Conservation (phyloP, 192 early-diverging fungal species). For the Cetraspora pellucida region DNA sequence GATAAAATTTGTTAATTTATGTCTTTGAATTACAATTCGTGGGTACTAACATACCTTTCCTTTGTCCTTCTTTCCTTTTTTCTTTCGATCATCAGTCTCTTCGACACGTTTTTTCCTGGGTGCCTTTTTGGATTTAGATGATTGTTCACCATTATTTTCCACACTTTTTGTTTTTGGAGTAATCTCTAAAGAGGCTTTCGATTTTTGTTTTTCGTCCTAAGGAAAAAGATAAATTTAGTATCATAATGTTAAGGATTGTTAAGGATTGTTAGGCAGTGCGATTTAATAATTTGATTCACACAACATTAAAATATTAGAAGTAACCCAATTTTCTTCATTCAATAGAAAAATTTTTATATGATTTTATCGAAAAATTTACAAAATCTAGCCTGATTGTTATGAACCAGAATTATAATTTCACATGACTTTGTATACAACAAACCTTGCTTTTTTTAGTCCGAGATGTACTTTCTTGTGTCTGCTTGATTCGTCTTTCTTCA, state of each 20-base stretch:
- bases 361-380: too few species aligned
- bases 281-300: too few species aligned
- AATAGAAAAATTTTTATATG: too few species aligned
- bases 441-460: conserved; percentile 1
- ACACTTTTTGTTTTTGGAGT: background rate
- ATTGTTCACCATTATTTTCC: background rate
- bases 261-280: too few species aligned
- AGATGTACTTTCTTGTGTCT: background rate
- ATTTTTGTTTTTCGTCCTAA: background rate
- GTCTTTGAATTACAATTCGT: too few species aligned
- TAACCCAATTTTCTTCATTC: too few species aligned
- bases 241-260: too few species aligned
- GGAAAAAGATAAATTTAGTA: background rate
- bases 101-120: conserved; percentile 25
- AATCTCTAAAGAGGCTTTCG: background rate
- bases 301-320: too few species aligned
- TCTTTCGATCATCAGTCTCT: conserved; percentile 33
- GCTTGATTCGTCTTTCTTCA: conserved; percentile 26
- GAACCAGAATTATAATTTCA: too few species aligned
- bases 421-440: too few species aligned
- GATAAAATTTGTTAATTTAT: too few species aligned
- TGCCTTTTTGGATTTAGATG: background rate
- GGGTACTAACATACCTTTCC: conserved; percentile 31
- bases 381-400: too few species aligned
- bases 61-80: conserved; percentile 47